These are phyloP conservation scores for Fusarium equiseti DNA, from an alignment of 2,329 filamentous ascomycete genomes.

Conservation along the genomic window DNA sequence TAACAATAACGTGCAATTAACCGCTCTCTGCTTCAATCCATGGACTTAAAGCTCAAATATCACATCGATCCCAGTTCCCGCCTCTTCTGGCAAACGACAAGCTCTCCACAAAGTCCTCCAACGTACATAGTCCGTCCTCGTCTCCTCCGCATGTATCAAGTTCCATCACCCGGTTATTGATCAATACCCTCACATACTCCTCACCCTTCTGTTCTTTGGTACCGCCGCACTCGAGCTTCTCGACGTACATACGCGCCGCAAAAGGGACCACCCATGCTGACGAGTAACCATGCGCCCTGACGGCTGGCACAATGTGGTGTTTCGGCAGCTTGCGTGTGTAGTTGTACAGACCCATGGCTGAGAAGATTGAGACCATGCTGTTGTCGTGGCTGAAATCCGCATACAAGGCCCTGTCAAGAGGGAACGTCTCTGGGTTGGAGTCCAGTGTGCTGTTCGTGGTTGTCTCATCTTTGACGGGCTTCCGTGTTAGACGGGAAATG, in stretches of 20 bases:
- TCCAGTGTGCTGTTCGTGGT: constrained; percentile 84
- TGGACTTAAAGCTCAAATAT: constrained; percentile 5
- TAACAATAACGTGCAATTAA: constrained; percentile 30
- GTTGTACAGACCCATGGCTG: constrained; percentile 83
- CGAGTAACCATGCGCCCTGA: constrained; percentile 74
- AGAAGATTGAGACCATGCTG: constrained; percentile 81
- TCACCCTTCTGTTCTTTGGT: constrained; percentile 74
- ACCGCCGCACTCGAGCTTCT: constrained; percentile 80
- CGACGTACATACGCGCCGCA: constrained; percentile 82
- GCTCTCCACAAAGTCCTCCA: constrained; percentile 79
- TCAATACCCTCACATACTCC: constrained; percentile 81
- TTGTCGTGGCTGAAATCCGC: constrained; percentile 96
- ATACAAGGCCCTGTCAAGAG: constrained; percentile 76
- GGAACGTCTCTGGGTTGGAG: constrained; percentile 75
- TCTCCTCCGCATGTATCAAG: constrained; percentile 79
- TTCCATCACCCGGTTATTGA: constrained; percentile 86
- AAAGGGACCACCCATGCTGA: constrained; percentile 87
- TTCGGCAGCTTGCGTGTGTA: constrained; percentile 66
- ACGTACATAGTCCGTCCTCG: constrained; percentile 74
- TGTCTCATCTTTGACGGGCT: constrained; percentile 78
- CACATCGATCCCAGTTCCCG: constrained; percentile 73
- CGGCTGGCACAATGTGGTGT: constrained; percentile 61
- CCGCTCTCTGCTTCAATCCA: constrained; percentile 16
- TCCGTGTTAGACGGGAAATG: constrained; percentile 79
- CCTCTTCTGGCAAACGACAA: constrained; percentile 78